A percentile compares a stretch with the other conserved stretches of the same genome.
phyloP scores from a whole-genome alignment of 2,329 filamentous ascomycete genomes.

The Colletotrichum sp. region DNA sequence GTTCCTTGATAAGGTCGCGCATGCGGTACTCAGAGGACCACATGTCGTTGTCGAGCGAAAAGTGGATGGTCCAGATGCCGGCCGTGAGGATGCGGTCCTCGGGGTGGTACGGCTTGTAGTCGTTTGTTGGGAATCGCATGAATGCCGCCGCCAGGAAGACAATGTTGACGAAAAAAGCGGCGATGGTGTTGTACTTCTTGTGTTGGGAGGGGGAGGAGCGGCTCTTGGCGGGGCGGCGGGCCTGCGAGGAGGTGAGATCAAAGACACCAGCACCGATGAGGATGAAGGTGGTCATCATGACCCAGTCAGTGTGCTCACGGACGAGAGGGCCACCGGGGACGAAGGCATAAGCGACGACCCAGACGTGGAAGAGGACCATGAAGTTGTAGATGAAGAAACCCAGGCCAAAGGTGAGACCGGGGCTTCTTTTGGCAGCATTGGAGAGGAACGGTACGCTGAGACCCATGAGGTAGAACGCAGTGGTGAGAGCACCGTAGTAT shows the following conservation, averaged over 20 bases:
- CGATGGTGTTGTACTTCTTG: conserved; percentile 57
- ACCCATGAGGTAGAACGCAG: conserved; percentile 83
- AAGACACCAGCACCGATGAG: conserved; percentile 86
- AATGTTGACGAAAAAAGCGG: conserved; percentile 78
- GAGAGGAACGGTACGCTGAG: conserved; percentile 76
- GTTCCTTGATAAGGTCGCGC: conserved; percentile 86
- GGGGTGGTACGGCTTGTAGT: conserved; percentile 89
- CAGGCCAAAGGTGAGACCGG: conserved; percentile 82
- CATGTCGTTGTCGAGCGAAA: conserved; percentile 98
- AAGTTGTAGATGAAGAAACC: conserved; percentile 94
- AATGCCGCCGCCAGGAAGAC: conserved; percentile 83
- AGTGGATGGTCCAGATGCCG: conserved; percentile 99
- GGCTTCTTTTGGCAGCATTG: conserved; percentile 77
- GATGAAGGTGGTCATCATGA: conserved; percentile 88
- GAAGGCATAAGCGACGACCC: conserved; percentile 98
- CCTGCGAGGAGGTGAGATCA: conserved; percentile 63
- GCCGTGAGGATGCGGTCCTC: conserved; percentile 89
- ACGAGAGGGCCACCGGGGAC: conserved; percentile 93
- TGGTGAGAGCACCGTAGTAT: conserved; percentile 80
- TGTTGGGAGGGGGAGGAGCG: conserved; percentile 44
- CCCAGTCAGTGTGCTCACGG: conserved; percentile 93
- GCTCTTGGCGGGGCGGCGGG: conserved; percentile 42
- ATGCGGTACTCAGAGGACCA: conserved; percentile 96
- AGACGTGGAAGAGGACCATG: conserved; percentile 95
- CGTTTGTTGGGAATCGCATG: conserved; percentile 88